A percentile compares a stretch with the other conserved stretches of the same genome.
phyloP scores from a whole-genome alignment of 345 rosid species.

The Corymbia maculata region DNA sequence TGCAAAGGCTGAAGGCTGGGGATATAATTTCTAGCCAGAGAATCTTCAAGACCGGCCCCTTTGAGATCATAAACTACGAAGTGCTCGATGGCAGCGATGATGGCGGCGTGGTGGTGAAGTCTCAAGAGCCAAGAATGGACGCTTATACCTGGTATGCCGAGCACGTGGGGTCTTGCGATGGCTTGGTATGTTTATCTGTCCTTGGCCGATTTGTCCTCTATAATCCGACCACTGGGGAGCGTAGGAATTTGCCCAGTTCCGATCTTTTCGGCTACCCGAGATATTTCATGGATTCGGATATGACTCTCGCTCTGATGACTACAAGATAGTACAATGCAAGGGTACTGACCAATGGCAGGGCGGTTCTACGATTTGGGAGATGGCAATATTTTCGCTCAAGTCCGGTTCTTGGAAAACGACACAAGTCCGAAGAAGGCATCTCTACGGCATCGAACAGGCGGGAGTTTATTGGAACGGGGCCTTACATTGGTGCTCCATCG shows the following conservation, averaged over 20 bases:
- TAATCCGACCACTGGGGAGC: neutral
- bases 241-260: neutral
- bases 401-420: neutral
- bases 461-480: slow-evolving; percentile 1
- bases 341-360: neutral
- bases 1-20: neutral
- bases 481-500: neutral
- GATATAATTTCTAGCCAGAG: neutral
- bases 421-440: no score
- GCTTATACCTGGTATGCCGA: neutral
- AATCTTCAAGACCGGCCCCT: neutral
- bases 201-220: neutral
- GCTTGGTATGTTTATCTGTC: neutral
- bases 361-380: no score
- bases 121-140: neutral
- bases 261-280: no score
- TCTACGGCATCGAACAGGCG: no score
- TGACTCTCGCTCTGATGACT: no score
- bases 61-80: neutral
- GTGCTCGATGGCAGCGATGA: neutral
- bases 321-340: no score
- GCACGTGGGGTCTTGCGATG: neutral
- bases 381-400: neutral
- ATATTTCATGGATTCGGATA: no score
- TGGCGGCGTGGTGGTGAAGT: neutral